Conservation (phyloP, 139 green algal species). For the Closterium sp. region DNA sequence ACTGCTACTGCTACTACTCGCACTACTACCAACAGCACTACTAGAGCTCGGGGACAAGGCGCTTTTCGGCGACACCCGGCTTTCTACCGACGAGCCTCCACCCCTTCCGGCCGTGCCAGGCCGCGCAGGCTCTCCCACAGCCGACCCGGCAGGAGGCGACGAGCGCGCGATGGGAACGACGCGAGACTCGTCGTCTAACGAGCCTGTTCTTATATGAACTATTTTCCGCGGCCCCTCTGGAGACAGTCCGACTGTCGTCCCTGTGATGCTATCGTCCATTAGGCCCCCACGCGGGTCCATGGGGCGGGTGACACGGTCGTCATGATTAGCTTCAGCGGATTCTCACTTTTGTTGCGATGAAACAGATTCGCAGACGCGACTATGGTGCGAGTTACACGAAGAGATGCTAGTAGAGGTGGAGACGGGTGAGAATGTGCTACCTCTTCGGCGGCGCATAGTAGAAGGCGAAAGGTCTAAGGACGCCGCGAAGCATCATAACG, state of each 20-base stretch:
- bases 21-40: background rate
- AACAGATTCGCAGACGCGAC: no score
- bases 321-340: background rate
- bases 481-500: no score
- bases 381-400: no score
- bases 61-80: background rate
- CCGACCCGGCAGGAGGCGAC: background rate
- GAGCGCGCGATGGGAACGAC: background rate
- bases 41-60: background rate
- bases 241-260: background rate
- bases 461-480: no score
- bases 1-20: no score
- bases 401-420: no score
- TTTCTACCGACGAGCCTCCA: background rate
- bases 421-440: no score
- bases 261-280: background rate
- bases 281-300: background rate
- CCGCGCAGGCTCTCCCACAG: background rate
- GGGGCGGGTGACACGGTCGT: background rate
- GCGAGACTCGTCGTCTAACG: background rate
- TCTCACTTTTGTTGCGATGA: background rate
- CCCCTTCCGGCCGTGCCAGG: background rate
- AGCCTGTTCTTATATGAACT: background rate
- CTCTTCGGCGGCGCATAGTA: no score
- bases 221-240: background rate